Conservation (phyloP, 768 basidiomycete genomes). For the Phylloporus rhodoxanthus region DNA sequence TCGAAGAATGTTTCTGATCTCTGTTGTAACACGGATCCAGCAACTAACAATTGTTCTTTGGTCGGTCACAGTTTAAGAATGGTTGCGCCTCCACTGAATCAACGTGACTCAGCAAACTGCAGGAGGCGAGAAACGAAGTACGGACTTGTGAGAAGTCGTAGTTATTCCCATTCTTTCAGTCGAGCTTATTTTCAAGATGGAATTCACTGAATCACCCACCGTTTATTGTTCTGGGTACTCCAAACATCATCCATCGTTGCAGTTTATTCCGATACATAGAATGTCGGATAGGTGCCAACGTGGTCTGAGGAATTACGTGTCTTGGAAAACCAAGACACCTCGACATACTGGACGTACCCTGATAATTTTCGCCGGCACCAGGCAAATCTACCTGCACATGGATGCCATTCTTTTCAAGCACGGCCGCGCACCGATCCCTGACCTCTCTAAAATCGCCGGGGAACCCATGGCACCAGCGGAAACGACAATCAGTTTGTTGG, state of each 20-base stretch:
- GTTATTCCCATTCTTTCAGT: conserved; percentile 23
- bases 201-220: conserved; percentile 31
- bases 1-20: conserved; percentile 19
- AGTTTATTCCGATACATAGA: conserved; percentile 37
- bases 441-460: conserved; percentile 51
- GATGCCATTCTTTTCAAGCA: conserved; percentile 29
- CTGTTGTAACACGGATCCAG: conserved; percentile 16
- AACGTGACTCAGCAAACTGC: not conserved
- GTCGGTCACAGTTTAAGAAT: conserved; percentile 23
- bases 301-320: conserved; percentile 23
- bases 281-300: conserved; percentile 23
- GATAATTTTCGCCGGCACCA: conserved; percentile 41
- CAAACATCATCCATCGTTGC: conserved; percentile 45
- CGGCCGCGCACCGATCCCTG: conserved; percentile 35
- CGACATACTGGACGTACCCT: conserved; percentile 19
- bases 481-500: conserved; percentile 34
- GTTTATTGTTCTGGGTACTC: conserved; percentile 30
- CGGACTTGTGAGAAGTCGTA: conserved; percentile 50
- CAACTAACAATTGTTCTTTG: conserved; percentile 13
- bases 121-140: not conserved
- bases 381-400: conserved; percentile 32
- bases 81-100: conserved; percentile 14
- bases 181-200: not conserved
- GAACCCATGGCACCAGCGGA: conserved; percentile 39
- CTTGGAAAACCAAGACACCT: no score